Evolutionary conservation across 768 basidiomycete genomes (phyloP).

Genomic region (Cantharellus cinnabarinus): DNA sequence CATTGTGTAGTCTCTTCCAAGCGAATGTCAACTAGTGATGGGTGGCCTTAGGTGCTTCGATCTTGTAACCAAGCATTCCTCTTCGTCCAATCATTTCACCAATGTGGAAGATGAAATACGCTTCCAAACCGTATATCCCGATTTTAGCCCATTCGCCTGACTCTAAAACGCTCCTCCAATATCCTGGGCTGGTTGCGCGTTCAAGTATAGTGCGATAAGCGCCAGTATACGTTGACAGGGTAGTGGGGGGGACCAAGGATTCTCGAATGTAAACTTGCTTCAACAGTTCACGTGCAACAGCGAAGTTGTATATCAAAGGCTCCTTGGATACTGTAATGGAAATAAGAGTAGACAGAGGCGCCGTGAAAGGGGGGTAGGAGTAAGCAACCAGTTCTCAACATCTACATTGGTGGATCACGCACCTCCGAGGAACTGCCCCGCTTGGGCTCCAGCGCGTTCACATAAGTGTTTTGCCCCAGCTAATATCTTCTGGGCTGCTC

Average conservation of each 20-base stretch:
- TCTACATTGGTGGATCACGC: too few relatives aligned
- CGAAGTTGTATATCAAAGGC: slow-evolving; percentile 58
- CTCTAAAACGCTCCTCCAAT: slow-evolving; percentile 37
- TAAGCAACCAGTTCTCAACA: too few relatives aligned
- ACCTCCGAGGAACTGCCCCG: too few relatives aligned
- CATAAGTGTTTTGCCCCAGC: too few relatives aligned
- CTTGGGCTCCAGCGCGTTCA: too few relatives aligned
- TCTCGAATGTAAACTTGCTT: slow-evolving; percentile 60
- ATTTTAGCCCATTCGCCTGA: slow-evolving; percentile 50
- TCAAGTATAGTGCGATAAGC: slow-evolving; percentile 48
- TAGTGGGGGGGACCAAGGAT: slow-evolving; percentile 43
- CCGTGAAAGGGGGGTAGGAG: background rate
- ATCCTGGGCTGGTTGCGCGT: slow-evolving; percentile 34
- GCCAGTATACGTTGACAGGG: slow-evolving; percentile 28
- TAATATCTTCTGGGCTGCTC: too few relatives aligned
- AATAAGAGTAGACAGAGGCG: background rate
- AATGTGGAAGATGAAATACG: slow-evolving; percentile 83
- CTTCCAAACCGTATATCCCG: slow-evolving; percentile 62
- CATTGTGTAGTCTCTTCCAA: background rate
- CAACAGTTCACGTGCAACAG: slow-evolving; percentile 52
- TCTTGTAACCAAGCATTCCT: slow-evolving; percentile 57
- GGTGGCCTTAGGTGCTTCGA: slow-evolving; percentile 13
- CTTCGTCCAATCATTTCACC: slow-evolving; percentile 76
- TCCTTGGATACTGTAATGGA: slow-evolving; percentile 40
- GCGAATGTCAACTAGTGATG: background rate